Base-by-base conservation (phyloP, 2,329 filamentous ascomycete genomes). In the Nemania diffusa region DNA sequence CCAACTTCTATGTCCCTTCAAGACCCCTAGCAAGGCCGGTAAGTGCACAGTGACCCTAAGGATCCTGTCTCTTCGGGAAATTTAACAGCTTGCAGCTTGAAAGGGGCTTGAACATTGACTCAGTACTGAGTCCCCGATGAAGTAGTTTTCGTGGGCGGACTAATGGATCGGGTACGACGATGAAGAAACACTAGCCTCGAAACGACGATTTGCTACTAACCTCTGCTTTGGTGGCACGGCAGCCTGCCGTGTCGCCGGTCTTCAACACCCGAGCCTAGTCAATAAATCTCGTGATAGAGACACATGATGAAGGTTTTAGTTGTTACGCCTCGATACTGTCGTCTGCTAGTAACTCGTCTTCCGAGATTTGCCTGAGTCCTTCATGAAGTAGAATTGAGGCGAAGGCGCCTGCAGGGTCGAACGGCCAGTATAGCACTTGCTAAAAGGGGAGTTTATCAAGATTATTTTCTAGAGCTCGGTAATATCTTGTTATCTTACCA, bases 171-270 rank as follows among this genome's bases (percentile, higher is more conserved):
- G 65, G 0, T 73, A 77, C 15, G 74, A 78, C 17, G 73, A 77
- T 17, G 61, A 68, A 0, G 74, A 78, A 15, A 78, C 74, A 0
- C 67, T 69, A 20, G 69, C 64, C 1, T 13, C 71, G 55, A 80
- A 79, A 70, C 71, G 70, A 46, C 52, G 57, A 0, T 78, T 68
- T 57, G 78, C 77, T 3, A 69, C 73, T 46, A 59, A 60, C 22
- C 55, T 59, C 5, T 79, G 78, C 67, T 74, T 80, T 42, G 76
- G 77, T 8, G 78, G 77, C 27, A 76, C 73, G 22, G 77, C 79
- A 74, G 71, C 73, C 13, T 80, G 78, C 78, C 44, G 46, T 5
- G 40, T 56, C 32, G 46, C n/a, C n/a, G n/a, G n/a, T n/a, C n/a
- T n/a, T n/a, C n/a, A n/a, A n/a, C n/a, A n/a, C n/a, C n/a, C n/a